A percentile compares a stretch with the other conserved stretches of the same genome.
phyloP scores from a whole-genome alignment of 148 eudicot genomes.

The Rhododendron simsii region DNA sequence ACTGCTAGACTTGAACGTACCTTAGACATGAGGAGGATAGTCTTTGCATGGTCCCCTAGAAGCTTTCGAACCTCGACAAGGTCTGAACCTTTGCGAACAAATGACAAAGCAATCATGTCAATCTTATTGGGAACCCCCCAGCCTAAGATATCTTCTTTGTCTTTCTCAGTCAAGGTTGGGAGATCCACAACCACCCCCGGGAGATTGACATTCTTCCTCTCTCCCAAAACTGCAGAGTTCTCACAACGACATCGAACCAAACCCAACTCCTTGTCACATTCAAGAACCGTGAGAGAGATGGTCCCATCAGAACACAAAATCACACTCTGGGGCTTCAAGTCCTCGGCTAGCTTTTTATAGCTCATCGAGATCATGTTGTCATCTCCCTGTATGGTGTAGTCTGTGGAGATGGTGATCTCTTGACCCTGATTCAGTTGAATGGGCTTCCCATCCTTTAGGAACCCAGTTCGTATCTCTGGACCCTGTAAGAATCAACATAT shows the following conservation, averaged over 20 bases:
- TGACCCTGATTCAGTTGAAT: conserved; percentile 11
- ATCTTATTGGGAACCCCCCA: conserved; percentile 22
- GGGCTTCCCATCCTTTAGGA: conserved; percentile 17
- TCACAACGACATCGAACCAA: conserved; percentile 17
- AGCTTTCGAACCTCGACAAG: conserved; percentile 18
- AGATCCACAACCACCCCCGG: conserved; percentile 22
- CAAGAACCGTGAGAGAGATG: conserved; percentile 13
- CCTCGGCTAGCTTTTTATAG: conserved; percentile 21
- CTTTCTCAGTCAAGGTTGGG: conserved; percentile 23
- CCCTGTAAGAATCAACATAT: conserved; percentile 6
- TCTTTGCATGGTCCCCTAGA: conserved; percentile 19
- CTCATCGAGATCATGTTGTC: conserved; percentile 19
- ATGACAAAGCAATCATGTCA: conserved; percentile 22
- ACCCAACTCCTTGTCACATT: conserved; percentile 16
- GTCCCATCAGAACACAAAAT: conserved; percentile 18
- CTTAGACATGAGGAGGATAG: conserved; percentile 23
- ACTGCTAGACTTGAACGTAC: neutral
- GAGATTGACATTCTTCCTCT: conserved; percentile 23
- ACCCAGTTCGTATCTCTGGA: conserved; percentile 22
- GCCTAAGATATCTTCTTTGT: conserved; percentile 15
- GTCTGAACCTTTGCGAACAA: conserved; percentile 26
- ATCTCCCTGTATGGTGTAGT: conserved; percentile 15
- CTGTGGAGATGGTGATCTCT: conserved; percentile 19
- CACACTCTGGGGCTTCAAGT: conserved; percentile 16
- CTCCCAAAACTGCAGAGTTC: conserved; percentile 16